Conservation (phyloP, 371 early-diverging fungal genomes). For the Rhizopus microsporus region DNA sequence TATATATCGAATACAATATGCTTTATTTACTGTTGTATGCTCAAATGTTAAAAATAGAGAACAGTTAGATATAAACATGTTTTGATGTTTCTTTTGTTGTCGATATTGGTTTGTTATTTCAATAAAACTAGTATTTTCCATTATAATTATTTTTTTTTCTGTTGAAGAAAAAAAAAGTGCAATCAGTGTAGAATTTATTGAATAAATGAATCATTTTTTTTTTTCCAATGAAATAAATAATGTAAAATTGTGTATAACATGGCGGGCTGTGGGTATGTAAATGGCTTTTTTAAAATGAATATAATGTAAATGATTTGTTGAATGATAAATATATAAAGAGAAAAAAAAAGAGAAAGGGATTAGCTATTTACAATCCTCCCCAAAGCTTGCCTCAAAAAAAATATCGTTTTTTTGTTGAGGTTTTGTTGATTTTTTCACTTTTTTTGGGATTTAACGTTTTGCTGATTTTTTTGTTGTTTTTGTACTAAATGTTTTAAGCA, state of each 20-base stretch:
- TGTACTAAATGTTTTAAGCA: constrained; percentile 13
- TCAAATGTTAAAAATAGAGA: constrained; percentile 20
- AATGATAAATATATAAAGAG: constrained; percentile 16
- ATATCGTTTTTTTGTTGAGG: constrained; percentile 14
- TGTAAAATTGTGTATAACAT: constrained; percentile 1
- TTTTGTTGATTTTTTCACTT: not conserved
- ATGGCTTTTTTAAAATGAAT: constrained; percentile 21
- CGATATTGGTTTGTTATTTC: constrained; percentile 12
- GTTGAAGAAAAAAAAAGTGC: constrained; percentile 20
- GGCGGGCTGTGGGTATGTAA: constrained; percentile 32
- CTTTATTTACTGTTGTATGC: constrained; percentile 9
- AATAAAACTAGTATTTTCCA: constrained; percentile 9
- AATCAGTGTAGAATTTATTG: constrained; percentile 5
- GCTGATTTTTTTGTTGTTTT: constrained; percentile 7
- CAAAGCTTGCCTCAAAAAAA: constrained; percentile 12
- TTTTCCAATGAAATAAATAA: constrained; percentile 3
- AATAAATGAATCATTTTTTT: constrained; percentile 12
- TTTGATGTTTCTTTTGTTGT: constrained; percentile 10
- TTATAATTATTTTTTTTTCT: constrained; percentile 17
- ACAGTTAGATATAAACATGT: constrained; percentile 18
- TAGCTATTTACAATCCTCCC: constrained; percentile 41
- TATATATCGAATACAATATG: not conserved
- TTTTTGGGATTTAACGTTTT: constrained; percentile 2
- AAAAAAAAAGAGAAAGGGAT: constrained; percentile 7
- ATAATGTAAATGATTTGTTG: constrained; percentile 8